Conservation (phyloP, 2,329 filamentous ascomycete species). For the Phaeosphaeria sp. region DNA sequence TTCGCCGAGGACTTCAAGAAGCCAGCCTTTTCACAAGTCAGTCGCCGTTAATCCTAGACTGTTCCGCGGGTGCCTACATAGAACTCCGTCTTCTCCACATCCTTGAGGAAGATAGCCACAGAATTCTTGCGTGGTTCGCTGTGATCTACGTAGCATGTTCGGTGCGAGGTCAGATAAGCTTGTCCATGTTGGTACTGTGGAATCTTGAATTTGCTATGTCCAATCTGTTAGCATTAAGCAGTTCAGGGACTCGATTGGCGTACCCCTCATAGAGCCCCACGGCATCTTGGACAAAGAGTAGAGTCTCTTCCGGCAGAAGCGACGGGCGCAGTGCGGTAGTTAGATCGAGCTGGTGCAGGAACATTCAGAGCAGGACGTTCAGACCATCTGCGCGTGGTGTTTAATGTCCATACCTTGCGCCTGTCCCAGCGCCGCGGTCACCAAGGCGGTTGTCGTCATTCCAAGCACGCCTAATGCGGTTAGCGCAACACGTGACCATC, state of each 20-base stretch:
- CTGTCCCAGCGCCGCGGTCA: conserved; percentile 11
- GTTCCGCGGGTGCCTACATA: conserved; percentile 27
- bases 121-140: conserved; percentile 84
- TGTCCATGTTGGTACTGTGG: conserved; percentile 93
- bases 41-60: conserved; percentile 10
- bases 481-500: conserved; percentile 12
- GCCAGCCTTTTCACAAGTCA: conserved; percentile 66
- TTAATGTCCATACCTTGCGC: conserved; percentile 14
- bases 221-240: conserved; percentile 16
- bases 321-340: conserved; percentile 94
- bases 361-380: conserved; percentile 96
- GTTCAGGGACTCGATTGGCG: conserved; percentile 43
- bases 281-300: conserved; percentile 96
- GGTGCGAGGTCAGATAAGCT: conserved; percentile 94
- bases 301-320: conserved; percentile 89
- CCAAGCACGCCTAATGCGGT: conserved; percentile 5
- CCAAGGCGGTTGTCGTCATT: conserved; percentile 26
- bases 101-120: conserved; percentile 83
- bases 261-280: conserved; percentile 98
- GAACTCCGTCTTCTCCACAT: conserved; percentile 89
- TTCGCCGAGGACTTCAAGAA: conserved; percentile 96
- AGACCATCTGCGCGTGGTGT: conserved; percentile 52
- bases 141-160: conserved; percentile 93
- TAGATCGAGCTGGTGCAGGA: conserved; percentile 92
- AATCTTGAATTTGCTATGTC: conserved; percentile 86